A percentile compares a stretch with the other conserved stretches of the same genome.
Conservation (phyloP, 1,139 yeast genomes). For the Yamadazyma taylorii region DNA sequence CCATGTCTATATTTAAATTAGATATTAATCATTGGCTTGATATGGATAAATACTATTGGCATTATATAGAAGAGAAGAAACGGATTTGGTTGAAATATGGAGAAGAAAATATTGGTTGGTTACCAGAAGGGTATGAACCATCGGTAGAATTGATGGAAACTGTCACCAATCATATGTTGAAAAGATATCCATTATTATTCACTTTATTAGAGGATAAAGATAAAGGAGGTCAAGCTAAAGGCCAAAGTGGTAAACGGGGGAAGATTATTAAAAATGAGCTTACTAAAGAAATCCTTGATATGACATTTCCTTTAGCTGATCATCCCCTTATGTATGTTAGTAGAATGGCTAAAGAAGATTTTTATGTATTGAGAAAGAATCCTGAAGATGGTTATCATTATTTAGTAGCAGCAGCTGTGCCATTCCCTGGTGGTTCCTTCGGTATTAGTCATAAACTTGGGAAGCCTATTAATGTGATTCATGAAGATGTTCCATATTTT, state of each 20-base stretch:
- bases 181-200: slow-evolving; percentile 63
- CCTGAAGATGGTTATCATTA: slow-evolving; percentile 61
- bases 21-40: slow-evolving; percentile 77
- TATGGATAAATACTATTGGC: slow-evolving; percentile 73
- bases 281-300: slow-evolving; percentile 60
- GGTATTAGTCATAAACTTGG: slow-evolving; percentile 62
- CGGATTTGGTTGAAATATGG: slow-evolving; percentile 60
- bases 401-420: slow-evolving; percentile 72
- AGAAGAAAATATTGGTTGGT: slow-evolving; percentile 61
- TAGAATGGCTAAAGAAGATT: slow-evolving; percentile 75
- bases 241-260: slow-evolving; percentile 10
- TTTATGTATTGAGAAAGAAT: slow-evolving; percentile 56
- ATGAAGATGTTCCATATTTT: slow-evolving; percentile 72
- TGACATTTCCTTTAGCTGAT: slow-evolving; percentile 57
- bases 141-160: slow-evolving; percentile 63
- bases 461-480: slow-evolving; percentile 60
- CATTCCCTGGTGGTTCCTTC: slow-evolving; percentile 77
- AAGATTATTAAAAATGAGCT: slow-evolving; percentile 56
- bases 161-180: slow-evolving; percentile 58
- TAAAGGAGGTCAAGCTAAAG: slow-evolving; percentile 20
- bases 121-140: slow-evolving; percentile 67
- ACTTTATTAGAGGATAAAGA: slow-evolving; percentile 45
- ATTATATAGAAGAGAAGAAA: slow-evolving; percentile 62
- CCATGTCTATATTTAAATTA: slow-evolving; percentile 70
- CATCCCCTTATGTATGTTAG: slow-evolving; percentile 64